A percentile compares a stretch with the other conserved stretches of the same genome.
phyloP scores from a whole-genome alignment of 768 basidiomycete genomes.

The Hysterangium stoloniferum region DNA sequence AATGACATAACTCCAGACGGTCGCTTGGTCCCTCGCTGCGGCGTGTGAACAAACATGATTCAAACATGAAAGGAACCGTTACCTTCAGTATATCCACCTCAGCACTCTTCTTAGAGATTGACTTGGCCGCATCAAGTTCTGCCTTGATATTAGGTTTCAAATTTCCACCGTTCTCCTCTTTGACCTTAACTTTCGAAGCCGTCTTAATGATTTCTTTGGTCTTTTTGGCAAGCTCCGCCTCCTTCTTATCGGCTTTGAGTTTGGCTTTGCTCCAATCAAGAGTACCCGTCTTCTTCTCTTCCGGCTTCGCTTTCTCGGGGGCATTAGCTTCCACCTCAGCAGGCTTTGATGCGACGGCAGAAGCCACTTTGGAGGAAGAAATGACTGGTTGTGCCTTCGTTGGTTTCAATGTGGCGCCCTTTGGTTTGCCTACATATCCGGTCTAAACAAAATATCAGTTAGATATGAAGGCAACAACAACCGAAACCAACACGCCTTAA shows the following conservation, averaged over 20 bases:
- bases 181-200: background rate
- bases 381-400: constrained; percentile 9
- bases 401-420: background rate
- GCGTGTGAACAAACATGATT: background rate
- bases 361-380: constrained; percentile 17
- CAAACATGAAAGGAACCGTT: background rate
- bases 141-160: background rate
- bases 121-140: too few relatives aligned
- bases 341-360: constrained; percentile 18
- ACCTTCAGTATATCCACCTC: constrained; percentile 2
- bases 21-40: constrained; percentile 25
- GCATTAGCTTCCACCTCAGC: constrained; percentile 22
- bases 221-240: background rate
- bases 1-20: constrained; percentile 25
- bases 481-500: constrained; percentile 14
- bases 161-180: background rate
- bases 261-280: constrained; percentile 59
- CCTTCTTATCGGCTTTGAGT: constrained; percentile 24
- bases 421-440: background rate
- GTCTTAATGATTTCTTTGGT: constrained; percentile 14
- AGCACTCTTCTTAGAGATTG: too few relatives aligned
- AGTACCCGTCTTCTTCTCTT: constrained; percentile 32
- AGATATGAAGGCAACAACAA: background rate
- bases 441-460: background rate
- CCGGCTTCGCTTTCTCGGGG: constrained; percentile 2